Evolutionary conservation across 2,329 filamentous ascomycete genomes (phyloP).

Genomic region (Ceratocystis cubensis): DNA sequence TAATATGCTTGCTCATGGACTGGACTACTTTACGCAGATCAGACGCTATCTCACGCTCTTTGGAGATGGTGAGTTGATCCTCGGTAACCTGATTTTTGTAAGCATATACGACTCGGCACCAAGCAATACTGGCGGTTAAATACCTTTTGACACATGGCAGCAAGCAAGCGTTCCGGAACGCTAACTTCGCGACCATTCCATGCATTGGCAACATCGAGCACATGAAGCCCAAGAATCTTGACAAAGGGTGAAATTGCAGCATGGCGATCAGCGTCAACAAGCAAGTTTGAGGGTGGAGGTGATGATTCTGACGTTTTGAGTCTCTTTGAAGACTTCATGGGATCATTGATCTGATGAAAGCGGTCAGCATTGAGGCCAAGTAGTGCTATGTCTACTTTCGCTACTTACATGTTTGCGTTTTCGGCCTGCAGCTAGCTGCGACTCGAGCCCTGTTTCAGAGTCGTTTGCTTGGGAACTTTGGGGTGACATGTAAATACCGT

Average conservation of each 20-base stretch:
- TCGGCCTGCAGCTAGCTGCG: conserved; percentile 12
- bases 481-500: conserved; percentile 34
- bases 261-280: conserved; percentile 20
- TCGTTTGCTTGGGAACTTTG: conserved; percentile 21
- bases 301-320: conserved; percentile 12
- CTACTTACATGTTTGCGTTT: conserved; percentile 40
- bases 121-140: not conserved
- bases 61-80: conserved; percentile 32
- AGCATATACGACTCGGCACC: conserved; percentile 5
- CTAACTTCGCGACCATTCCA: conserved; percentile 14
- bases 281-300: not conserved
- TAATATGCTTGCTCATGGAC: conserved; percentile 35
- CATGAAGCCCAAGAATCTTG: conserved; percentile 18
- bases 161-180: conserved; percentile 16
- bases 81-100: conserved; percentile 24
- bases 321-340: conserved; percentile 14
- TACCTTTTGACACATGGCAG: conserved; percentile 21
- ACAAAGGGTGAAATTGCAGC: conserved; percentile 18
- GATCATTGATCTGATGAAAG: conserved; percentile 11
- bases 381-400: not conserved
- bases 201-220: conserved; percentile 14
- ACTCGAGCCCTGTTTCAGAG: conserved; percentile 1
- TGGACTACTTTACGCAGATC: conserved; percentile 33
- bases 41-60: conserved; percentile 26
- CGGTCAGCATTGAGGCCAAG: not conserved